Percentiles rank a stretch among this genome's conserved stretches.
Conservation (phyloP, 1,284 basidiomycete genomes). For the Ganoderma lingzhi region DNA sequence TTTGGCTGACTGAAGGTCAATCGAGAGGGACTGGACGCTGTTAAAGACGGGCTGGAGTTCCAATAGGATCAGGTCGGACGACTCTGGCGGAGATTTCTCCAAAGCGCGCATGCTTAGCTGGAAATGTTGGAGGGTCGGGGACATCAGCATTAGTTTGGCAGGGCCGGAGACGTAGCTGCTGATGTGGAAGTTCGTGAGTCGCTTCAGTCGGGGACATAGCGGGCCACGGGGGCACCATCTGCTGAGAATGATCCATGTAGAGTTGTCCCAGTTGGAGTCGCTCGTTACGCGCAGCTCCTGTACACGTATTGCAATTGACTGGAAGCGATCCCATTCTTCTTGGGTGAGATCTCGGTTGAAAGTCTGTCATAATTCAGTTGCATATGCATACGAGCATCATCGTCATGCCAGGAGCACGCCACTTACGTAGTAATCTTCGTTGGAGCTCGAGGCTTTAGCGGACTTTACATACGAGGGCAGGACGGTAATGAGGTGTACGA, state of each 20-base stretch:
- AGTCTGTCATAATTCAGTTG: background rate
- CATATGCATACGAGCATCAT: background rate
- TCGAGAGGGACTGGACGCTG: background rate
- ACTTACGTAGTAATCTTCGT: slow-evolving; percentile 3
- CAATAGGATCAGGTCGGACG: background rate
- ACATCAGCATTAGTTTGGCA: slow-evolving; percentile 13
- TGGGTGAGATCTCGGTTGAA: slow-evolving; percentile 10
- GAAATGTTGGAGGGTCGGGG: slow-evolving; percentile 11
- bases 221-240: slow-evolving; percentile 10
- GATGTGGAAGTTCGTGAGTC: slow-evolving; percentile 8
- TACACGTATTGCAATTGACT: background rate
- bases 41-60: background rate
- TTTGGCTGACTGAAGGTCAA: slow-evolving; percentile 5
- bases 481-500: slow-evolving; percentile 13
- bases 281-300: slow-evolving; percentile 8
- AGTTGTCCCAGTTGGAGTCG: slow-evolving; percentile 1
- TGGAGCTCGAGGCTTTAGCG: background rate
- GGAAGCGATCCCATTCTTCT: slow-evolving; percentile 9
- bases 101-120: slow-evolving; percentile 6
- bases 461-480: slow-evolving; percentile 9
- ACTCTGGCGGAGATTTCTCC: slow-evolving; percentile 3
- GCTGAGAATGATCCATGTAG: slow-evolving; percentile 11
- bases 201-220: slow-evolving; percentile 11
- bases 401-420: background rate
- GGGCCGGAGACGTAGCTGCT: slow-evolving; percentile 2